Conservation (phyloP, 2,329 filamentous ascomycete species). For the Beauveria caledonica region DNA sequence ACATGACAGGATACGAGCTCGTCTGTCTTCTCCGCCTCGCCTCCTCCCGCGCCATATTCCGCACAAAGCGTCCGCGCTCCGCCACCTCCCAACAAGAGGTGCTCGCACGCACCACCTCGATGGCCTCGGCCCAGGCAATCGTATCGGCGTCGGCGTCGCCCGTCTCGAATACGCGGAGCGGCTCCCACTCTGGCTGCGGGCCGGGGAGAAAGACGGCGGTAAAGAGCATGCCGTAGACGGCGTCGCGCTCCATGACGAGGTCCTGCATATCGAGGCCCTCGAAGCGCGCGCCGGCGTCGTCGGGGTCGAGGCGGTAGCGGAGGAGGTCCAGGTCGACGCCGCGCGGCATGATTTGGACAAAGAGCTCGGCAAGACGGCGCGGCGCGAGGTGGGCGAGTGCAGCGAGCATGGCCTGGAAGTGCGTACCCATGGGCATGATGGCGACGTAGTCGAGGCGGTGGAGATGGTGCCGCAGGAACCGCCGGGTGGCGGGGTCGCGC, state of each 20-base stretch:
- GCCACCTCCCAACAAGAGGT: conserved; percentile 35
- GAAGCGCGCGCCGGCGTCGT: neutral
- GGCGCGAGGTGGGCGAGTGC: neutral
- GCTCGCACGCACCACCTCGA: conserved; percentile 31
- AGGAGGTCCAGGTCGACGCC: conserved; percentile 30
- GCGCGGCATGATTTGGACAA: conserved; percentile 40
- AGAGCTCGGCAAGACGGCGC: conserved; percentile 38
- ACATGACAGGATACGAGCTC: too few relatives aligned
- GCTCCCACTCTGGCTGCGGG: conserved; percentile 26
- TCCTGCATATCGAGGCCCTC: conserved; percentile 32
- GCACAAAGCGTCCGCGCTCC: conserved; percentile 37
- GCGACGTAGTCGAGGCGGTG: conserved; percentile 51
- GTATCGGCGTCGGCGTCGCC: conserved; percentile 35
- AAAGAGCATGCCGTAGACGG: conserved; percentile 40
- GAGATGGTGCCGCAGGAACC: conserved; percentile 32
- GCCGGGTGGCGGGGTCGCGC: conserved; percentile 23
- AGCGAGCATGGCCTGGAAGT: conserved; percentile 31
- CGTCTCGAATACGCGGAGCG: conserved; percentile 40
- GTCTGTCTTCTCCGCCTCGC: conserved; percentile 4
- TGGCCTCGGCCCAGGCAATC: conserved; percentile 38
- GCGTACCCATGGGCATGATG: conserved; percentile 58
- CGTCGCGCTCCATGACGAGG: conserved; percentile 47
- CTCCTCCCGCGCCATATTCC: conserved; percentile 11
- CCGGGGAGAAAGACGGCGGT: conserved; percentile 26
- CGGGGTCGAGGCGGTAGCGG: neutral